phyloP scores from a whole-genome alignment of 768 basidiomycete genomes.

The Suillus variegatus region DNA sequence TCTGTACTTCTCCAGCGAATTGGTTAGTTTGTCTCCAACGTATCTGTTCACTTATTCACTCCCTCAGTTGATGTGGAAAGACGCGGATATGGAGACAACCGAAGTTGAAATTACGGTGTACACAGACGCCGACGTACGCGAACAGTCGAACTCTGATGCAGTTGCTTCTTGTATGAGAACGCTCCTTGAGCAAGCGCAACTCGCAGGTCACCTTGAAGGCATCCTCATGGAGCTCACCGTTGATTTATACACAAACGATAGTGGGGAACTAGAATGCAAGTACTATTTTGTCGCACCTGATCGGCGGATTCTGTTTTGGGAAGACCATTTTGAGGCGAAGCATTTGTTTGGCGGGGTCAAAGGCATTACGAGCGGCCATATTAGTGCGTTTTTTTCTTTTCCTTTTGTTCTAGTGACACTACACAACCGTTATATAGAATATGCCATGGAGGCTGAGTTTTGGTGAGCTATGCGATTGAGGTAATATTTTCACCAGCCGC shows the following conservation, averaged over 20 bases:
- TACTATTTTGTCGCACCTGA: conserved; percentile 1
- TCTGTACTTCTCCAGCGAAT: background rate
- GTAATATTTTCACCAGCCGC: no score
- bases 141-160: background rate
- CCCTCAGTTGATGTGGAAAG: background rate
- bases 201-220: background rate
- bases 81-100: background rate
- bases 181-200: background rate
- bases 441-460: conserved; percentile 1
- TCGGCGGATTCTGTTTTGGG: background rate
- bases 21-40: background rate
- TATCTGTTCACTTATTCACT: background rate
- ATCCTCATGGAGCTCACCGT: conserved; percentile 1
- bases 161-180: background rate
- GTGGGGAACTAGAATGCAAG: background rate
- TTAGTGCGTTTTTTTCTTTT: background rate
- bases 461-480: background rate
- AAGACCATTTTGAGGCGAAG: background rate
- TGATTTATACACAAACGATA: background rate
- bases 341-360: background rate
- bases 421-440: background rate
- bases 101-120: background rate
- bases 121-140: background rate
- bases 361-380: background rate
- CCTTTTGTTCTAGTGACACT: background rate